Conservation (phyloP, 2,329 filamentous ascomycete genomes). For the Proliferodiscus dingleyae region DNA sequence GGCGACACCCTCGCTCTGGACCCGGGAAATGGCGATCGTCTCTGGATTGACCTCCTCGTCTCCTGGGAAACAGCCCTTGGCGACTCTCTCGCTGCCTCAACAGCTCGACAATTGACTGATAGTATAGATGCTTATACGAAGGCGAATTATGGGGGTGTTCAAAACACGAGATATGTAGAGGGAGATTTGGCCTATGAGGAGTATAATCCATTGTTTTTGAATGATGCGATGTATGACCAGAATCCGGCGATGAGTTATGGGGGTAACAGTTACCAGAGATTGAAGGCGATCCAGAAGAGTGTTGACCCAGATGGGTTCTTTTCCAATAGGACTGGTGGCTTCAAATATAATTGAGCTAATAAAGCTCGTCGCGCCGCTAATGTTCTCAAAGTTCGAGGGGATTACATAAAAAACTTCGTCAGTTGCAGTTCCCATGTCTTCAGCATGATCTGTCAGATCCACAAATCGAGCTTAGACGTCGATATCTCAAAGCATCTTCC, state of each 20-base stretch:
- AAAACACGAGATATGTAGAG: constrained; percentile 22
- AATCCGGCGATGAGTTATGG: constrained; percentile 23
- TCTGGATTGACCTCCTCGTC: constrained; percentile 31
- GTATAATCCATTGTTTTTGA: constrained; percentile 33
- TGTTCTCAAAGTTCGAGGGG: too few species aligned
- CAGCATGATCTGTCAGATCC: too few species aligned
- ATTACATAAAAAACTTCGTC: too few species aligned
- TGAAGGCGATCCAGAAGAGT: constrained; percentile 31
- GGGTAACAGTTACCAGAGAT: constrained; percentile 26
- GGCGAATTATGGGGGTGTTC: constrained; percentile 11
- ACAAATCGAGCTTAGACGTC: too few species aligned
- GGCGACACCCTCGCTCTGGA: constrained; percentile 23
- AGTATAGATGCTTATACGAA: constrained; percentile 7
- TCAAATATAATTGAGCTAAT: constrained; percentile 18
- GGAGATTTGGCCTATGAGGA: constrained; percentile 10
- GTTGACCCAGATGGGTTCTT: constrained; percentile 31
- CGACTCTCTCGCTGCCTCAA: constrained; percentile 11
- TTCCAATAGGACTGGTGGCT: constrained; percentile 26
- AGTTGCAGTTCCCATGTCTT: too few species aligned
- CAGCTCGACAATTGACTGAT: not conserved
- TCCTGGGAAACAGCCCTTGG: constrained; percentile 22
- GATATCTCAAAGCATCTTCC: too few species aligned
- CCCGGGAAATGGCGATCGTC: constrained; percentile 24
- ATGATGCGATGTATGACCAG: constrained; percentile 33
- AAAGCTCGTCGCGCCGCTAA: too few species aligned